A percentile compares a stretch with the other conserved stretches of the same genome.
These are phyloP conservation scores for Syzygium jambos DNA, from an alignment of 345 rosid genomes.

Conservation along the genomic window DNA sequence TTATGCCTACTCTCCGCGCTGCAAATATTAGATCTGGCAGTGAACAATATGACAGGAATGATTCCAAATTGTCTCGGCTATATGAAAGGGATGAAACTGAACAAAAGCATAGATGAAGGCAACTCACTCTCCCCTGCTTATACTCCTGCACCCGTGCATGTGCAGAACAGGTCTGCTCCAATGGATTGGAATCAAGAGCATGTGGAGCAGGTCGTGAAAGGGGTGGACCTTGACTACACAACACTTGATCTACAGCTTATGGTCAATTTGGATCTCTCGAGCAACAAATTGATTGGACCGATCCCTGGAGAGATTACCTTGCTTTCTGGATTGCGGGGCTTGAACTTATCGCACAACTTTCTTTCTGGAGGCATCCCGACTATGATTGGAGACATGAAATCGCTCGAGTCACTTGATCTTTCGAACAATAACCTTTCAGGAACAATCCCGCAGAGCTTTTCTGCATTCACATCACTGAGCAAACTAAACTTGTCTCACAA, in stretches of 20 bases:
- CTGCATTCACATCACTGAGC: neutral
- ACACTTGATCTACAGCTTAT: neutral
- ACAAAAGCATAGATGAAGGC: no score
- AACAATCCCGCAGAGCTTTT: neutral
- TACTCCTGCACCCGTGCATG: fast-evolving
- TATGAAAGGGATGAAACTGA: neutral
- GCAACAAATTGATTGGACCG: no score
- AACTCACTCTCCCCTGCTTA: no score
- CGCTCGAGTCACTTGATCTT: neutral
- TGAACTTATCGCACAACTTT: neutral
- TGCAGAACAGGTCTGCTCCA: no score
- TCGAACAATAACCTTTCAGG: neutral
- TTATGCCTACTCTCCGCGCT: neutral
- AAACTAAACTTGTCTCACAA: neutral
- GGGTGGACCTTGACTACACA: neutral
- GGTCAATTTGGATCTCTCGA: neutral
- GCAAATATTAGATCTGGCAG: no score
- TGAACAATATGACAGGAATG: neutral
- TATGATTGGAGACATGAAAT: neutral
- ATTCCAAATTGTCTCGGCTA: neutral
- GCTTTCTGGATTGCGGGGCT: no score
- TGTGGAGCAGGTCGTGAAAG: neutral
- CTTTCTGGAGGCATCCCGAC: neutral
- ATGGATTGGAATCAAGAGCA: neutral
- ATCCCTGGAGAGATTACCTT: no score